Evolutionary conservation across 208 protist genomes (phyloP).

Genomic region (Lotmaria passim): DNA sequence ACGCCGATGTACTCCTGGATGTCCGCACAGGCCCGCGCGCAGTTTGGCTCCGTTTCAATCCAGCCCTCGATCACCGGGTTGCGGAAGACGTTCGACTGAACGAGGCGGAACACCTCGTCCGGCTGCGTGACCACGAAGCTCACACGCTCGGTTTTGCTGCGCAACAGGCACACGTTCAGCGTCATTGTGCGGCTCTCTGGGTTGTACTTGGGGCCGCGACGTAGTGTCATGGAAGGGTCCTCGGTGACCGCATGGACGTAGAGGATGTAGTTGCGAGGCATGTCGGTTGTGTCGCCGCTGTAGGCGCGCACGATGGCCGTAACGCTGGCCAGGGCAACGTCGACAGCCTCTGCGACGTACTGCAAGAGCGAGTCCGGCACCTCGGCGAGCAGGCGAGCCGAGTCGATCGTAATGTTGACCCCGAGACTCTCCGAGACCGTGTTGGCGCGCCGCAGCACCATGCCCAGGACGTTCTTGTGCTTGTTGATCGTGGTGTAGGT

Average conservation of each 20-base stretch:
- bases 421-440: slow-evolving; percentile 51
- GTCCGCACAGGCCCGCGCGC: slow-evolving; percentile 48
- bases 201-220: slow-evolving; percentile 63
- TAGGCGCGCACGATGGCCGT: slow-evolving; percentile 54
- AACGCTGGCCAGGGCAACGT: slow-evolving; percentile 65
- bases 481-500: slow-evolving; percentile 66
- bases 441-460: slow-evolving; percentile 53
- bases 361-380: slow-evolving; percentile 74
- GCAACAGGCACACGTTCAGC: slow-evolving; percentile 57
- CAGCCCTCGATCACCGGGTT: slow-evolving; percentile 88
- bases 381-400: slow-evolving; percentile 48
- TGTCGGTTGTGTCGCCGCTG: slow-evolving; percentile 35
- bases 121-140: slow-evolving; percentile 60
- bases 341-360: slow-evolving; percentile 84
- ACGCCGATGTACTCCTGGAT: slow-evolving; percentile 53
- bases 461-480: slow-evolving; percentile 55
- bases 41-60: slow-evolving; percentile 62
- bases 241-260: slow-evolving; percentile 40
- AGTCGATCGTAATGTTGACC: slow-evolving; percentile 71
- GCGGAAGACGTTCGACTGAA: slow-evolving; percentile 80
- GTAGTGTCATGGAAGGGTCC: slow-evolving; percentile 9
- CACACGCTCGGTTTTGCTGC: slow-evolving; percentile 54
- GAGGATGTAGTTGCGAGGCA: slow-evolving; percentile 68
- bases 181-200: slow-evolving; percentile 61
- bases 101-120: slow-evolving; percentile 65